Evolutionary conservation across 352 stramenopile species (phyloP).

Genomic region (Pythium angustatum): DNA sequence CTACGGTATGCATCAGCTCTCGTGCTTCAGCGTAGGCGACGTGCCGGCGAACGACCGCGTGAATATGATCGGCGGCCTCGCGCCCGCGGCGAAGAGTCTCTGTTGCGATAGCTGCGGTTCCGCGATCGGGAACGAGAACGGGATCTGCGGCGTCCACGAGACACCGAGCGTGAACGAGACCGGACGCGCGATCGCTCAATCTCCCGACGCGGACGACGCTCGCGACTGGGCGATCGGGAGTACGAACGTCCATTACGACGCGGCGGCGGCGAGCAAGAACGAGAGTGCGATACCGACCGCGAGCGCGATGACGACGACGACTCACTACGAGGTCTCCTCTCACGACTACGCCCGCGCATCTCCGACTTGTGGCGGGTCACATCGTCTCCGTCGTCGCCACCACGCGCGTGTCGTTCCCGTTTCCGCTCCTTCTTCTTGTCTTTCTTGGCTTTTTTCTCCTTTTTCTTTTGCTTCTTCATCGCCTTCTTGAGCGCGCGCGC

Average conservation of each 20-base stretch:
- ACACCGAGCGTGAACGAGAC: conserved; percentile 13
- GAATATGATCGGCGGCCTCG: conserved; percentile 11
- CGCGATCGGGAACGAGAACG: background rate
- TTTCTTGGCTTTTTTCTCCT: conserved; percentile 68
- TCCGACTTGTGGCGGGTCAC: background rate
- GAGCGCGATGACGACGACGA: conserved; percentile 13
- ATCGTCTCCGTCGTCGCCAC: background rate
- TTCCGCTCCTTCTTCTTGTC: conserved; percentile 71
- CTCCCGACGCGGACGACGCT: background rate
- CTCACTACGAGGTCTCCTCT: background rate
- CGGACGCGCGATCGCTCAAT: too few species aligned
- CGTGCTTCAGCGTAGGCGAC: conserved; percentile 5
- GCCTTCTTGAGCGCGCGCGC: conserved; percentile 56
- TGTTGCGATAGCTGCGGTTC: background rate
- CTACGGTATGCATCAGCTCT: background rate
- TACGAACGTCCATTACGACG: background rate
- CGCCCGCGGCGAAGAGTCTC: background rate
- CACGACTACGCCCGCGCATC: conserved; percentile 4
- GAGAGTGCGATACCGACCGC: background rate
- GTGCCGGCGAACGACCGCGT: background rate
- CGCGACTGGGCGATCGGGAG: background rate
- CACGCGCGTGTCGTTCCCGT: conserved; percentile 27
- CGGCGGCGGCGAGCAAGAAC: background rate
- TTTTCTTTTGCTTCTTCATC: conserved; percentile 52
- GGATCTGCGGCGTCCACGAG: conserved; percentile 3